phyloP scores from a whole-genome alignment of 2,329 filamentous ascomycete species.

The Thyridium curvatum region DNA sequence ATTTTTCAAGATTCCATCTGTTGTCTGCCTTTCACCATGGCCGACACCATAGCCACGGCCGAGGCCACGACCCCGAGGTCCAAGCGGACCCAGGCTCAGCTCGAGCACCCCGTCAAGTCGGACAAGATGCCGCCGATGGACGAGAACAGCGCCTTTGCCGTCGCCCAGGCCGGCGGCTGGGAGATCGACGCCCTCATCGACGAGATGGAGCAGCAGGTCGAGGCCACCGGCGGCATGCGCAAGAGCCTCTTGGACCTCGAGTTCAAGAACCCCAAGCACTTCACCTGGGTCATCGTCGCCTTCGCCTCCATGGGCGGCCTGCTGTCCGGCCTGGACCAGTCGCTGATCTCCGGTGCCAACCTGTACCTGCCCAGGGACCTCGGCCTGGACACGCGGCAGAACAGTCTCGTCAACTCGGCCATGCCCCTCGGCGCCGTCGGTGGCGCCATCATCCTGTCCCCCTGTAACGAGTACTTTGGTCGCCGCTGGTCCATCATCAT shows the following conservation, averaged over 20 bases:
- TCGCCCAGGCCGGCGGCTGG: neutral
- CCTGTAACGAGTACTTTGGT: constrained; percentile 61
- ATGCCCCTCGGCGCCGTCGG: constrained; percentile 69
- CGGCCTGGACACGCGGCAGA: constrained; percentile 45
- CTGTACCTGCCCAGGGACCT: constrained; percentile 58
- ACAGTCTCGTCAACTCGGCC: constrained; percentile 61
- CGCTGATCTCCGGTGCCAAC: constrained; percentile 65
- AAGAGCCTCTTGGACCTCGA: constrained; percentile 27
- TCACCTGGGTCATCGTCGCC: constrained; percentile 61
- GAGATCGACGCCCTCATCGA: constrained; percentile 7
- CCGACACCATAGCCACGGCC: too few species aligned
- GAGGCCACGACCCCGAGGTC: too few species aligned
- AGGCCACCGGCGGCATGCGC: constrained; percentile 25
- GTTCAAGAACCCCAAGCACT: constrained; percentile 37
- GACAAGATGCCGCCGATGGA: constrained; percentile 4
- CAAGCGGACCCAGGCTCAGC: too few species aligned
- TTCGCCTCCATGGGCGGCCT: constrained; percentile 73
- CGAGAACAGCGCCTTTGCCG: constrained; percentile 1
- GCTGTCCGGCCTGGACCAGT: constrained; percentile 67
- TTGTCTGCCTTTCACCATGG: too few species aligned
- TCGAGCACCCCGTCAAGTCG: too few species aligned
- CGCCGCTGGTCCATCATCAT: constrained; percentile 64
- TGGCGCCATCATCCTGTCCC: constrained; percentile 60
- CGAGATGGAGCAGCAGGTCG: constrained; percentile 14
- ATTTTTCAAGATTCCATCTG: too few species aligned